phyloP scores from a whole-genome alignment of 495 filamentous ascomycete genomes.

The Lophiotrema nucula region DNA sequence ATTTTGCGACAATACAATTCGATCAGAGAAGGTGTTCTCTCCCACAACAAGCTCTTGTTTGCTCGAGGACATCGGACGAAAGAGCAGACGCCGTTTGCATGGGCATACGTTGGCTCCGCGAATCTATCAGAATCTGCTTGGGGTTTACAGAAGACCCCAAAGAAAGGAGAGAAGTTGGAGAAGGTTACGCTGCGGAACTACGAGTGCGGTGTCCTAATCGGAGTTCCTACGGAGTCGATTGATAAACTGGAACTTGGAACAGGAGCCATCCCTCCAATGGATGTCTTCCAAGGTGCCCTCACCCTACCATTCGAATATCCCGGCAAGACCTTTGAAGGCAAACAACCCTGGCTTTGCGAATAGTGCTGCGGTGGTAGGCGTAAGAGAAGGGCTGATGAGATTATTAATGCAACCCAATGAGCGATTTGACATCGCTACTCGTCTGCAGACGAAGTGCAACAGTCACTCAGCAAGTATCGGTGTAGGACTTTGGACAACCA shows the following conservation, averaged over 20 bases:
- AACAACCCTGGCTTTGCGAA: conserved; percentile 60
- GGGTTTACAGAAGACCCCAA: conserved; percentile 72
- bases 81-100: conserved; percentile 45
- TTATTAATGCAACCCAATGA: too few relatives aligned
- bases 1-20: conserved; percentile 74
- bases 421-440: too few relatives aligned
- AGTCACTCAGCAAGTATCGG: too few relatives aligned
- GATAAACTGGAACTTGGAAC: conserved; percentile 1
- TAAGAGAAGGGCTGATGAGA: too few relatives aligned
- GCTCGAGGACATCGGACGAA: conserved; percentile 50
- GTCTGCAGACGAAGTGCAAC: too few relatives aligned
- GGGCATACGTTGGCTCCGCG: conserved; percentile 88
- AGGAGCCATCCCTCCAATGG: conserved; percentile 38
- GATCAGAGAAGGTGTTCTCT: conserved; percentile 63
- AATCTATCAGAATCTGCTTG: conserved; percentile 93
- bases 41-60: conserved; percentile 86
- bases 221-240: conserved; percentile 37
- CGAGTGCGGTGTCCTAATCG: conserved; percentile 89
- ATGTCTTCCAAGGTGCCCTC: conserved; percentile 57
- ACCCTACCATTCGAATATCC: conserved; percentile 74
- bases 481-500: too few relatives aligned
- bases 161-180: conserved; percentile 51
- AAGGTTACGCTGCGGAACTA: conserved; percentile 90
- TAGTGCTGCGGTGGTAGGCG: too few relatives aligned
- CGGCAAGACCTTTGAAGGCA: conserved; percentile 47